Evolutionary conservation across 176 grass and related monocot species (phyloP).

Genomic region (Avena eriantha): DNA sequence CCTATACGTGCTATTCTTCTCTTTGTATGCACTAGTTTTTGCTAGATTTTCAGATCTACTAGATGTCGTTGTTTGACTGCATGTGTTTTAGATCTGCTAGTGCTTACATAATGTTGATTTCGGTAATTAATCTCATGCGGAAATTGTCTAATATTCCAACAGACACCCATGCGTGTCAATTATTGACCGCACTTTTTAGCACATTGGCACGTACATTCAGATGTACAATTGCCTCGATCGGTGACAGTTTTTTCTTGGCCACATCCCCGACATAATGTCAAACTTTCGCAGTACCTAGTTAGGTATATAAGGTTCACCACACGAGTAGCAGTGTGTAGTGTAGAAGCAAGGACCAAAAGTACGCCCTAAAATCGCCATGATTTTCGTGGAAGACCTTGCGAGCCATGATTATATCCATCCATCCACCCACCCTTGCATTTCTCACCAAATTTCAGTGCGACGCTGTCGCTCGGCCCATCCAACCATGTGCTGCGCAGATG

Average conservation of each 20-base stretch:
- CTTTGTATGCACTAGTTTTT: no score
- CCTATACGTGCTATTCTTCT: no score
- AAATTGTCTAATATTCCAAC: no score
- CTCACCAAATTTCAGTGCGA: not conserved
- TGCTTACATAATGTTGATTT: no score
- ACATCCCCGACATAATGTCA: not conserved
- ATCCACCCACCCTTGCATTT: not conserved
- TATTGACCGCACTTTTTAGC: not conserved
- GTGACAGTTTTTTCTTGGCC: not conserved
- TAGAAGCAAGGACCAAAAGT: not conserved
- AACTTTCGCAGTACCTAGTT: not conserved
- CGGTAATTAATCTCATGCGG: no score
- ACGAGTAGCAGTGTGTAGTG: not conserved
- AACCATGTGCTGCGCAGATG: not conserved
- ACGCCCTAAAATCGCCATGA: not conserved
- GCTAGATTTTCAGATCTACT: no score
- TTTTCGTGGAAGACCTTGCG: not conserved
- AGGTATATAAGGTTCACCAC: not conserved
- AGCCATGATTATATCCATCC: not conserved
- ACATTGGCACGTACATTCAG: not conserved
- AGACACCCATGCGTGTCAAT: not conserved
- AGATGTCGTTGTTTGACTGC: no score
- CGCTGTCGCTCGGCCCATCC: not conserved
- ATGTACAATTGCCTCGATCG: not conserved
- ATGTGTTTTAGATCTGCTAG: no score